Percentiles rank a stretch among this genome's conserved stretches.
Conservation (phyloP, 2,329 filamentous ascomycete species). For the Paecilomyces sp. region DNA sequence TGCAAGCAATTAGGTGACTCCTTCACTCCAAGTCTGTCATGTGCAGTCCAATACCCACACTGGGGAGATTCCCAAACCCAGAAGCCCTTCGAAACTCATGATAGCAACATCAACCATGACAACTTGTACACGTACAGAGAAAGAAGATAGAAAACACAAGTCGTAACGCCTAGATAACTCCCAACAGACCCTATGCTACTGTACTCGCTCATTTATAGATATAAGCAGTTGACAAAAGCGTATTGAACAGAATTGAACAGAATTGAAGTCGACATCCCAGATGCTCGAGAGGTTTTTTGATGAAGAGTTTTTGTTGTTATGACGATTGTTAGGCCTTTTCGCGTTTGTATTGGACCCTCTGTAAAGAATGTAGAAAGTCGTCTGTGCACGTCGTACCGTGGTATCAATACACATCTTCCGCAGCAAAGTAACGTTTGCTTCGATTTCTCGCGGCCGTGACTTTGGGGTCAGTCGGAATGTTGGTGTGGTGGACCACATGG, state of each 20-base stretch:
- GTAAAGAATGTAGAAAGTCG: neutral
- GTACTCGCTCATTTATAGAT: neutral
- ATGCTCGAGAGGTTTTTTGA: neutral
- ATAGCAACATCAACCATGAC: neutral
- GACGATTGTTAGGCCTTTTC: neutral
- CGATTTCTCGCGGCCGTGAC: slow-evolving; percentile 59
- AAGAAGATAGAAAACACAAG: neutral
- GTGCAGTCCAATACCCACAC: neutral
- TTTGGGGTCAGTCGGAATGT: slow-evolving; percentile 60
- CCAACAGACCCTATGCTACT: neutral
- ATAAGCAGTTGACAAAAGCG: neutral
- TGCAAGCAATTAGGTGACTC: neutral
- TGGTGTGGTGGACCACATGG: slow-evolving; percentile 87
- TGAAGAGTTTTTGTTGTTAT: neutral
- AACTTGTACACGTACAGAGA: neutral
- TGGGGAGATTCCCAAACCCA: neutral
- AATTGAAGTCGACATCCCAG: neutral
- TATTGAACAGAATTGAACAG: neutral
- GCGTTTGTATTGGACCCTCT: neutral
- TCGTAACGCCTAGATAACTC: neutral
- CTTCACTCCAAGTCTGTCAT: neutral
- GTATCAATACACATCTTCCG: slow-evolving; percentile 43
- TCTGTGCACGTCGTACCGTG: neutral
- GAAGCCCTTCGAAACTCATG: neutral
- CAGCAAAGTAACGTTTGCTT: slow-evolving; percentile 65